Conservation (phyloP, 1,284 basidiomycete species). For the Heterobasidion annosum region DNA sequence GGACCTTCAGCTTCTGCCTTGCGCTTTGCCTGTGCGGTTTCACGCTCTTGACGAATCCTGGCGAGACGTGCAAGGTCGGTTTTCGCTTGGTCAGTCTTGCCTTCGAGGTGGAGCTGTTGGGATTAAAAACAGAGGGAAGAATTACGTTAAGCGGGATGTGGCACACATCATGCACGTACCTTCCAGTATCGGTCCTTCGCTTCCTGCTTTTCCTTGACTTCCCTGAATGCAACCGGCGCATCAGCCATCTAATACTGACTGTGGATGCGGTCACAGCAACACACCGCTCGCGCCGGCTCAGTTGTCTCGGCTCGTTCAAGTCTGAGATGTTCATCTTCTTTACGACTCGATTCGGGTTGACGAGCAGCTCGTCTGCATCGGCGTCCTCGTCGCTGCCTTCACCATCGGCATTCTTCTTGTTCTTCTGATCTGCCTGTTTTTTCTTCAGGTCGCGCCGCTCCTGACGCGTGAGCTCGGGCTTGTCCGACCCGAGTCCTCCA, state of each 20-base stretch:
- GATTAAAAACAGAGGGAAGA: neutral
- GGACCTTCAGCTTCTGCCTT: slow-evolving; percentile 79
- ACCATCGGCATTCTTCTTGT: slow-evolving; percentile 28
- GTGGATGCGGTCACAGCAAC: slow-evolving; percentile 12
- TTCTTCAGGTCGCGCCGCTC: slow-evolving; percentile 71
- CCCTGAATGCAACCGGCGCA: slow-evolving; percentile 34
- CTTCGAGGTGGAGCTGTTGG: slow-evolving; percentile 54
- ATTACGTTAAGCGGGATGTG: slow-evolving; percentile 6
- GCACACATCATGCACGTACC: slow-evolving; percentile 27
- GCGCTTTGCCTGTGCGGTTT: slow-evolving; percentile 76
- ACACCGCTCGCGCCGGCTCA: slow-evolving; percentile 64
- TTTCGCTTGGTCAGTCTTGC: slow-evolving; percentile 87
- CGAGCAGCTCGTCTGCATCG: slow-evolving; percentile 41
- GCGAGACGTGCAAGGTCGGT: slow-evolving; percentile 80
- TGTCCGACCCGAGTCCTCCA: neutral
- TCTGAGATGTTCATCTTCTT: slow-evolving; percentile 64
- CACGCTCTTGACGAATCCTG: slow-evolving; percentile 79
- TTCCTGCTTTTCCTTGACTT: slow-evolving; percentile 84
- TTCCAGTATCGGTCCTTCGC: slow-evolving; percentile 83
- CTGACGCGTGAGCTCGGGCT: slow-evolving; percentile 48
- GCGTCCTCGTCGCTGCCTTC: slow-evolving; percentile 40
- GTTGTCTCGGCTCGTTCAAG: slow-evolving; percentile 42
- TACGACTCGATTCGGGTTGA: slow-evolving; percentile 62
- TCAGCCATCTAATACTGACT: slow-evolving; percentile 3
- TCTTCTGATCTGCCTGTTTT: slow-evolving; percentile 45